phyloP scores from a whole-genome alignment of 1,139 yeast genomes.

The Saccharomyces hybrid region DNA sequence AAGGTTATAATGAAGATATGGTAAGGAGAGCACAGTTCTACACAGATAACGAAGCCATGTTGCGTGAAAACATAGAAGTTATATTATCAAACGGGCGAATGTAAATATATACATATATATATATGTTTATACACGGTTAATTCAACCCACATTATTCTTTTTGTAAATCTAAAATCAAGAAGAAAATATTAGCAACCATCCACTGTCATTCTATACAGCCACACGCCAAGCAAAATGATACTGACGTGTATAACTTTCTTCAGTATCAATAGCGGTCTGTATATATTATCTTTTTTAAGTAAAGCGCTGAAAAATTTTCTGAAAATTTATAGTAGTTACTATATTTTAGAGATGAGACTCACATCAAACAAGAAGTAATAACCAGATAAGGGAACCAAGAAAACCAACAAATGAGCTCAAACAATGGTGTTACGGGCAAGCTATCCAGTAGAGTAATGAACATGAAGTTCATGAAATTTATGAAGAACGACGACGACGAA shows the following conservation, averaged over 20 bases:
- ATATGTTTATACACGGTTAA: neutral
- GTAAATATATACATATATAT: slow-evolving; percentile 8
- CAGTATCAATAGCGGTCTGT: neutral
- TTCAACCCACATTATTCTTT: neutral
- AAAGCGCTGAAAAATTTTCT: slow-evolving; percentile 3
- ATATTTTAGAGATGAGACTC: neutral
- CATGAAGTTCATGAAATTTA: slow-evolving; percentile 45
- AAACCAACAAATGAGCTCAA: neutral
- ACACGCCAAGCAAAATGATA: neutral
- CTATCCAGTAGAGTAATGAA: slow-evolving; percentile 35
- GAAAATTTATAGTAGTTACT: neutral
- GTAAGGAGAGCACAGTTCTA: slow-evolving; percentile 73
- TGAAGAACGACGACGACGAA: slow-evolving; percentile 34
- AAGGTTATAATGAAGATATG: slow-evolving; percentile 73
- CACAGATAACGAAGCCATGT: slow-evolving; percentile 48
- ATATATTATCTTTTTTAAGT: neutral
- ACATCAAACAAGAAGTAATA: neutral
- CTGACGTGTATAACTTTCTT: neutral
- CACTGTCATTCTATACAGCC: neutral
- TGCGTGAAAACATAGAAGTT: slow-evolving; percentile 63
- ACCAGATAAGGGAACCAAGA: neutral
- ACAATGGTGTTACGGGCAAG: slow-evolving; percentile 22
- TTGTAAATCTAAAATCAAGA: neutral
- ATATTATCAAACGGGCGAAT: slow-evolving; percentile 38
- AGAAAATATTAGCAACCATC: neutral